Evolutionary conservation across 805 yeast genomes (phyloP), one percentile per base, ranked within the genome.

Genomic region (Myxozyma sirexii): DNA sequence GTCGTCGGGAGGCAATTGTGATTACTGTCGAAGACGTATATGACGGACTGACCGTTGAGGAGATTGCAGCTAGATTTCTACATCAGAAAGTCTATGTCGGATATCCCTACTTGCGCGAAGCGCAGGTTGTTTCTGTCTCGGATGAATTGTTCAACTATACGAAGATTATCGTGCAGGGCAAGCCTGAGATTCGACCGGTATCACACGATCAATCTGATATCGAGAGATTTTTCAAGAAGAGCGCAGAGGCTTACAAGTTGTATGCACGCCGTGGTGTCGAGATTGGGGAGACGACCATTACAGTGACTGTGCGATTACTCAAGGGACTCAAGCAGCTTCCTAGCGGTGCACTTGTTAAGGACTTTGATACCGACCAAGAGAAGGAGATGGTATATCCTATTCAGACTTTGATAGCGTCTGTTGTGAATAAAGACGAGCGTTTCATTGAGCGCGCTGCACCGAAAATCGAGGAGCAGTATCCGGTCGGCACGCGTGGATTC

Each of bases 101-200:
- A 67, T 94, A 96, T 93, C 99, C 99, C n/a, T 89, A 84, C 69
- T 77, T 94, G 65, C 81, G 85, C 67, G 97, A 93, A 74, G 87
- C 91, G 8, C 84, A 82, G 69, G 84, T 93, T 42, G 77, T 84
- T 12, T 79, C 80, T 23, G 82, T 93, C 3, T 71, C 79, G 37
- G 92, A 88, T 71, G 81, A 79, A 13, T 72, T 77, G 17, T 74
- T 72, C 67, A 78, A 76, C 46, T 88, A 82, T 67, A 82, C 57
- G 17, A 75, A 78, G 13, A 72, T 75, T 13, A 70, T 72, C 8
- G 74, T 77, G 15, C 69, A 29, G 37, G 63, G 60, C 12, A 44
- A 42, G 26, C 29, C 37, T 2, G 31, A 33, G 37, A 27, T 59
- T 12, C 27, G 44, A 5, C 35, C 48, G 19, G 24, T 43, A 5